phyloP scores from a whole-genome alignment of 371 early-diverging fungal species.

The Lichtheimia hyalospora region DNA sequence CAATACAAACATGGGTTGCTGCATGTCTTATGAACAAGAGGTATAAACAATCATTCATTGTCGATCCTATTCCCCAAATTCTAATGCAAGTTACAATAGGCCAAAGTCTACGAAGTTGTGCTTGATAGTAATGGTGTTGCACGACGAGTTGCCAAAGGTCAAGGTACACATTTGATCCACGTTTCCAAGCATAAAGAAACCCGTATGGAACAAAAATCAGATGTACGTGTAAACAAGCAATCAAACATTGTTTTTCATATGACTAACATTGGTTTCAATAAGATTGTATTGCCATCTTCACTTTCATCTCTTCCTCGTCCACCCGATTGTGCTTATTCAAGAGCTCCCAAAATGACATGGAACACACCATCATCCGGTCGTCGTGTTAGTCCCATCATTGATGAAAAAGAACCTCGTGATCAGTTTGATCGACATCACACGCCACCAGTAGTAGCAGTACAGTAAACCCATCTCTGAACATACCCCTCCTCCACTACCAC shows the following conservation, averaged over 20 bases:
- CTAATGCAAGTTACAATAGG: no score
- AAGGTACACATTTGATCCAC: constrained; percentile 49
- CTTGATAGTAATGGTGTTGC: constrained; percentile 46
- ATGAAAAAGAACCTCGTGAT: constrained; percentile 9
- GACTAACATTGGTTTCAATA: no score
- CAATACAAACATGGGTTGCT: constrained; percentile 1
- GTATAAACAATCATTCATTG: no score
- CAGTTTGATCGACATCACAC: neutral
- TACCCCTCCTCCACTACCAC: neutral
- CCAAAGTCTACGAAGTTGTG: constrained; percentile 41
- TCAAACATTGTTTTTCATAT: no score
- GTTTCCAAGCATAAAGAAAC: constrained; percentile 40
- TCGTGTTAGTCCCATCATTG: constrained; percentile 8
- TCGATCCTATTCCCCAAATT: no score
- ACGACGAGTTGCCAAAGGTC: constrained; percentile 42
- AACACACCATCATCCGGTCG: constrained; percentile 4
- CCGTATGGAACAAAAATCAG: constrained; percentile 8
- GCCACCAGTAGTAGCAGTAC: neutral
- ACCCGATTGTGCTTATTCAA: constrained; percentile 8
- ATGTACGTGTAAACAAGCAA: no score
- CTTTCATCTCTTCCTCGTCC: constrained; percentile 5
- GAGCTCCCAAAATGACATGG: constrained; percentile 8
- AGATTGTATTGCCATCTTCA: constrained; percentile 9
- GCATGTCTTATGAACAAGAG: constrained; percentile 2
- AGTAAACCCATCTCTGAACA: neutral